Evolutionary conservation across 2,329 filamentous ascomycete genomes (phyloP), one percentile per base, ranked within the genome.

Genomic region (Cladobotryum protrusum): DNA sequence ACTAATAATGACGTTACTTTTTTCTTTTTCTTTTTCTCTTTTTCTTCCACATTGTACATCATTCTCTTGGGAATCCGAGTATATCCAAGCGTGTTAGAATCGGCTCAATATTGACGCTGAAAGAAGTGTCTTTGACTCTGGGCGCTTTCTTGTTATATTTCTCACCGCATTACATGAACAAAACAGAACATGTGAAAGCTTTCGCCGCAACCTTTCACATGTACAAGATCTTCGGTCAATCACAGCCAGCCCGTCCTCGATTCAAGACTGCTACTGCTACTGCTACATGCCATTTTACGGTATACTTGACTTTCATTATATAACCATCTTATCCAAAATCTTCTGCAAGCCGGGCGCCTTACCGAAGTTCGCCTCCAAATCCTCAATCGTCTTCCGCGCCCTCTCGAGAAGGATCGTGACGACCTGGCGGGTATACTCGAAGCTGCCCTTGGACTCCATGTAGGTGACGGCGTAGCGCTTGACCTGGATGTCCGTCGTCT

Each of bases 401-500:
- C 85, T 78, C 54, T 77, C 77, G 41, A 83, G 78, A 55, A 92
- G 70, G 33, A 85, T 78, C 13, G 66, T 63, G 9, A 91, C 67
- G 1, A 89, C 87, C 45, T 79, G 74, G 52, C 82, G 76, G 14
- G 87, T 92, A 65, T 97, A 96, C 47, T 85, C 83, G 64, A 99
- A 96, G 63, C 86, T 95, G 35, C 90, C 90, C 1, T 87, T 95
- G 55, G 78, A 76, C 67, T 96, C 85, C 89, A 99, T 95, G 66
- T 96, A 95, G 42, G 77, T 76, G 17, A 97, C 85, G 3, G 93
- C 93, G 65, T 96, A 97, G 53, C 82, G 75, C 75, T 97, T 97
- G 47, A 97, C 88, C 61, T 92, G 86, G 43, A 88, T 83, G 60
- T 96, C 87, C 17, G 77, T 79, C 1, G 91, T 90, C 70, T 90